A percentile compares a stretch with the other conserved stretches of the same genome.
These are phyloP conservation scores for Yamagishiella unicocca DNA, from an alignment of 139 green algal genomes.

Conservation along the genomic window DNA sequence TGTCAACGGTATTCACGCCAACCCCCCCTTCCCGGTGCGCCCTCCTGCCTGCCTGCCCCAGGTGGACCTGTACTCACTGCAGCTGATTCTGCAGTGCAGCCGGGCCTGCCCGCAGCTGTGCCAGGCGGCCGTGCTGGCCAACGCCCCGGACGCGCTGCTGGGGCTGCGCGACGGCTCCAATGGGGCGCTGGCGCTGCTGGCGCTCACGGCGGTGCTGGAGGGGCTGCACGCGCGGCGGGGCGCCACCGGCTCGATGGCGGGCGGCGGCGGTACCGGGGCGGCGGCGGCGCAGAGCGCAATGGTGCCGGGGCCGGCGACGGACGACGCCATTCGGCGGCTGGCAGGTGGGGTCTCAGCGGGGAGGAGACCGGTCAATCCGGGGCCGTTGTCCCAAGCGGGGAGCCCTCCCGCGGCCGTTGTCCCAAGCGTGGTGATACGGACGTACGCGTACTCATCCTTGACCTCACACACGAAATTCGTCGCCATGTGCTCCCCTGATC, in stretches of 20 bases:
- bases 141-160: conserved; percentile 60
- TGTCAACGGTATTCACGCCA: too few species aligned
- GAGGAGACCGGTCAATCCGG: too few species aligned
- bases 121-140: conserved; percentile 56
- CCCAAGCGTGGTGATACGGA: too few species aligned
- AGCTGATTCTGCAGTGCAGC: conserved; percentile 63
- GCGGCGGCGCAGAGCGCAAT: conserved; percentile 37
- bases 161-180: conserved; percentile 34
- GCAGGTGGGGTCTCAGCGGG: too few species aligned
- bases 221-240: conserved; percentile 46
- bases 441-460: too few species aligned
- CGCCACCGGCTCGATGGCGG: not conserved
- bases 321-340: conserved; percentile 60
- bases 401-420: too few species aligned
- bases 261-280: conserved; percentile 10
- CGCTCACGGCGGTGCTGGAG: conserved; percentile 57
- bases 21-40: not conserved
- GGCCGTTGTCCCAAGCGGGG: too few species aligned
- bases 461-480: too few species aligned
- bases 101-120: conserved; percentile 57
- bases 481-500: too few species aligned
- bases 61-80: conserved; percentile 45
- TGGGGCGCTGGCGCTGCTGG: conserved; percentile 61
- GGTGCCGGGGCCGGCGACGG: conserved; percentile 44
- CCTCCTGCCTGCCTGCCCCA: not conserved